Evolutionary conservation across 441 rosid species (phyloP).

Genomic region (Adansonia madagascariensis): DNA sequence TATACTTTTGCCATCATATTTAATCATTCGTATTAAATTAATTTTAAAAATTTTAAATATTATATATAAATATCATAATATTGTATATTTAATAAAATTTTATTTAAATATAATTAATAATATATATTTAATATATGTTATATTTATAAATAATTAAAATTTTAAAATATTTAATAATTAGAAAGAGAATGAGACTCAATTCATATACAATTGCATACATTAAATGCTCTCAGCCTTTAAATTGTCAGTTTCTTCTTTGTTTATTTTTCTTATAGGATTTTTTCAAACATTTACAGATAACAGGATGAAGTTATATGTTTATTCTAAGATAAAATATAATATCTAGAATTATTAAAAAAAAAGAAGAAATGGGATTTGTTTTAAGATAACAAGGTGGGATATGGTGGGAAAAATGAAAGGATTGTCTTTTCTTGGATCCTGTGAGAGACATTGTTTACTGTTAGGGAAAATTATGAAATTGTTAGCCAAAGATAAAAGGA

Average conservation of each 20-base stretch:
- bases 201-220: not conserved
- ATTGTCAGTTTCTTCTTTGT: not conserved
- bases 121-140: constrained; percentile 25
- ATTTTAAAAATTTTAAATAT: not conserved
- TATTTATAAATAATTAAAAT: too few species aligned
- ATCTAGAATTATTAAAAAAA: not conserved
- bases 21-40: not conserved
- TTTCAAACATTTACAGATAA: constrained; percentile 7
- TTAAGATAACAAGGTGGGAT: constrained; percentile 36
- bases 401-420: constrained; percentile 47
- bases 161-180: too few species aligned
- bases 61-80: too few species aligned
- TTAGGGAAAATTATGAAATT: constrained; percentile 31
- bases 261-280: not conserved
- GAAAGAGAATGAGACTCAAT: too few species aligned
- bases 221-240: not conserved
- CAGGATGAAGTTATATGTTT: not conserved
- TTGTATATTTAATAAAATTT: too few species aligned
- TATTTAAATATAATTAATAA: too few species aligned
- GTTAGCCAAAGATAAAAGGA: constrained; percentile 55
- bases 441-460: constrained; percentile 46
- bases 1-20: too few species aligned
- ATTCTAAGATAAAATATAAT: not conserved
- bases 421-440: constrained; percentile 81
- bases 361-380: constrained; percentile 23